Conservation (phyloP, 2,329 filamentous ascomycete species). For the Alternaria tenuissima region DNA sequence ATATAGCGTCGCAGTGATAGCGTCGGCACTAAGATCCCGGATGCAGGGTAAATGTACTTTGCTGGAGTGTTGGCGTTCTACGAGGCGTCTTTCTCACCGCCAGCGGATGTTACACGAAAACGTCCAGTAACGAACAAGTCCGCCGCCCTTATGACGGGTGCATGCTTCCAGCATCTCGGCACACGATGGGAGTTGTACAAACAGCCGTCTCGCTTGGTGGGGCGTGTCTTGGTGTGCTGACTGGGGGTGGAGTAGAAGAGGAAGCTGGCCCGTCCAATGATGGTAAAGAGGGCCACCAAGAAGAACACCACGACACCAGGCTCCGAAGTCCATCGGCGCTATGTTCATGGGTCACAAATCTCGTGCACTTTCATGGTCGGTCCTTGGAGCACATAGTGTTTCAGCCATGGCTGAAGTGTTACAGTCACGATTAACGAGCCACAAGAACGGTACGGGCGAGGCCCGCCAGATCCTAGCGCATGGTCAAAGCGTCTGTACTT, state of each 20-base stretch:
- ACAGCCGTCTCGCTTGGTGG: conserved; percentile 33
- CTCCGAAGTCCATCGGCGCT: conserved; percentile 15
- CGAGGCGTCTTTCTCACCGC: conserved; percentile 22
- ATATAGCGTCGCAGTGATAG: conserved; percentile 37
- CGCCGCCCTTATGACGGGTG: conserved; percentile 22
- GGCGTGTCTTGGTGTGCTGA: conserved; percentile 25
- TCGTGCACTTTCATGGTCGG: conserved; percentile 20
- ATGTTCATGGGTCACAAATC: conserved; percentile 24
- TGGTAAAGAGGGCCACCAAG: conserved; percentile 7
- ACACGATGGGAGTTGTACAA: conserved; percentile 22
- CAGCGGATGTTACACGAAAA: conserved; percentile 19
- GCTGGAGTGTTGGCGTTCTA: conserved; percentile 22
- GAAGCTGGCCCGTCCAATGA: conserved; percentile 25
- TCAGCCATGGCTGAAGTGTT: conserved; percentile 25
- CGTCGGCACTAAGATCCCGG: conserved; percentile 37
- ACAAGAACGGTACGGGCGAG: conserved; percentile 16
- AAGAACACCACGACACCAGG: conserved; percentile 5
- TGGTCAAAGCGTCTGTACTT: conserved; percentile 19
- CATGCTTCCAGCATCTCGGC: conserved; percentile 25
- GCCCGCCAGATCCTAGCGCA: conserved; percentile 11
- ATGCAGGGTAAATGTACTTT: conserved; percentile 37
- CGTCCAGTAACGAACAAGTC: conserved; percentile 29
- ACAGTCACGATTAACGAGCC: conserved; percentile 21
- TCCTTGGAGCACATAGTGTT: conserved; percentile 21
- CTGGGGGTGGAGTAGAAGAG: conserved; percentile 11